A percentile compares a stretch with the other conserved stretches of the same genome.
Conservation (phyloP, 169 alveolate genomes). For the Plasmodium inui region DNA sequence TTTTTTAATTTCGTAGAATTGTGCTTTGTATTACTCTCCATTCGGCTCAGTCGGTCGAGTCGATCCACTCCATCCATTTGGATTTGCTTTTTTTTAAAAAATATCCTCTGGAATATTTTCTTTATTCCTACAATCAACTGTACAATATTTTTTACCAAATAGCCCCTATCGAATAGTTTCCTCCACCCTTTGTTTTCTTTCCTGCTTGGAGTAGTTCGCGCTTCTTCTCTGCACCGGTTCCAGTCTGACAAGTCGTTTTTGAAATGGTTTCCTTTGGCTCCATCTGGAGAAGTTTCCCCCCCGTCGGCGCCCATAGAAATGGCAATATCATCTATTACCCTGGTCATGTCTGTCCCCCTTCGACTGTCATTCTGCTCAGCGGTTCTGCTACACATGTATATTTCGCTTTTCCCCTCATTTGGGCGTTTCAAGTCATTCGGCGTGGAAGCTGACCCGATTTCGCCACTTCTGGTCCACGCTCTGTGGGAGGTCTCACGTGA, state of each 20-base stretch:
- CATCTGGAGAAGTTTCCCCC: background rate
- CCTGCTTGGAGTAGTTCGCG: background rate
- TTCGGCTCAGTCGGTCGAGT: background rate
- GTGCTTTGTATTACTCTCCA: background rate
- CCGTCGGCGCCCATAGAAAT: background rate
- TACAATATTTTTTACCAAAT: slow-evolving; percentile 25
- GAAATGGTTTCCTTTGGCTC: background rate
- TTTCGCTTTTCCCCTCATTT: background rate
- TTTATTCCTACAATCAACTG: slow-evolving; percentile 29
- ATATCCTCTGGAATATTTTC: slow-evolving; percentile 18
- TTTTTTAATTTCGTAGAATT: background rate
- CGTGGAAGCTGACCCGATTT: background rate
- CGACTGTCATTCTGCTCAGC: background rate
- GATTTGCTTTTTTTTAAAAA: slow-evolving; percentile 36
- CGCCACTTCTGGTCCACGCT: background rate
- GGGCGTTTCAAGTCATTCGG: background rate
- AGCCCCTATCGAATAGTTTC: slow-evolving; percentile 3
- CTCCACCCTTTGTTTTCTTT: background rate
- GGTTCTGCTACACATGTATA: background rate
- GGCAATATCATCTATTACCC: background rate
- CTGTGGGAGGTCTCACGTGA: background rate
- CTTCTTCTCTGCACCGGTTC: slow-evolving; percentile 12
- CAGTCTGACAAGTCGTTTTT: background rate
- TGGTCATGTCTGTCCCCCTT: background rate
- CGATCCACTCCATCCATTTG: background rate